phyloP scores from a whole-genome alignment of 257 asterid species.

The Salvia miltiorrhiza region DNA sequence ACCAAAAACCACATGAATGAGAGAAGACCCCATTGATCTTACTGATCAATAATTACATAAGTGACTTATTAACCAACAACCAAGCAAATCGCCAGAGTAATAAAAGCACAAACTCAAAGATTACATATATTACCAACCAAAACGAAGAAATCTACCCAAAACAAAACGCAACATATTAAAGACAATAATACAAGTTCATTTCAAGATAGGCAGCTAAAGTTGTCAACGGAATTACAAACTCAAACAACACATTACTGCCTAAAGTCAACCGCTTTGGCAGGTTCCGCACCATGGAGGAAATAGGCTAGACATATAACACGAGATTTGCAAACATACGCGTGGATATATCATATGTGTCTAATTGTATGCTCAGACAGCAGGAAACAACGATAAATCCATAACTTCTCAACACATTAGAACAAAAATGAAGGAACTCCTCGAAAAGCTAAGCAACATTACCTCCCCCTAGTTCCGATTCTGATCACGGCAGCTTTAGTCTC shows the following conservation, averaged over 20 bases:
- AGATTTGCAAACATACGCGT: not conserved
- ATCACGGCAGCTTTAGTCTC: conserved; percentile 69
- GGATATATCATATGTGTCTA: not conserved
- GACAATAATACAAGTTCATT: not conserved
- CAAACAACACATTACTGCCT: not conserved
- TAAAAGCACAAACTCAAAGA: not conserved
- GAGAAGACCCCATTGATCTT: not conserved
- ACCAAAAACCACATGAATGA: not conserved
- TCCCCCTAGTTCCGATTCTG: conserved; percentile 90
- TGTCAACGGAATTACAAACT: not conserved
- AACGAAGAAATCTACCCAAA: conserved; percentile 22
- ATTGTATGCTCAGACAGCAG: not conserved
- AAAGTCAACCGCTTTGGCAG: not conserved
- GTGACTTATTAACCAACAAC: not conserved
- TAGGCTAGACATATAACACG: not conserved
- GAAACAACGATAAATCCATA: not conserved
- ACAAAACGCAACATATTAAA: not conserved
- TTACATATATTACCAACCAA: not conserved
- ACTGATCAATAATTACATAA: not conserved
- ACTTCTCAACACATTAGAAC: not conserved
- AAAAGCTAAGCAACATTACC: conserved; percentile 43
- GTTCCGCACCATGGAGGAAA: not conserved
- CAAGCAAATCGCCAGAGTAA: not conserved
- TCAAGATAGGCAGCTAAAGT: not conserved
- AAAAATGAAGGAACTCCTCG: not conserved